Conservation (phyloP, 2,329 filamentous ascomycete genomes). For the Chrysoporthe austroafricana region DNA sequence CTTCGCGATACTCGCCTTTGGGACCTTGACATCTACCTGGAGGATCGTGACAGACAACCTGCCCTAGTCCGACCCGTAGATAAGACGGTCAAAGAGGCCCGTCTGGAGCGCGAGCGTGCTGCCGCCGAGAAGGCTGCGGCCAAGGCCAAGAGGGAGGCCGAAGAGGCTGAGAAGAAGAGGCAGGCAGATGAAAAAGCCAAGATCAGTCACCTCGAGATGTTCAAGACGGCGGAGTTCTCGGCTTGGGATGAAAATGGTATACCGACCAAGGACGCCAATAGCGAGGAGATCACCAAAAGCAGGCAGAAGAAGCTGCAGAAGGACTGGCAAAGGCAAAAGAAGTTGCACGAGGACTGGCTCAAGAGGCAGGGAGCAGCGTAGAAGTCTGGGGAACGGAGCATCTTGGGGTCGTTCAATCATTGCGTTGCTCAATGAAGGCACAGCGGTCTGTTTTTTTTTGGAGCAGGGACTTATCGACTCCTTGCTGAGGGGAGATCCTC, state of each 20-base stretch:
- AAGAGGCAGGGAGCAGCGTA: constrained; percentile 24
- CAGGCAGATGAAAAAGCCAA: constrained; percentile 45
- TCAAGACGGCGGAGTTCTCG: constrained; percentile 49
- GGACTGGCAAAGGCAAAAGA: constrained; percentile 74
- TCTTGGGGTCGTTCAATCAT: background rate
- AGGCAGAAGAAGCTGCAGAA: constrained; percentile 69
- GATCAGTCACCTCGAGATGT: constrained; percentile 38
- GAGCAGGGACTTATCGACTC: background rate
- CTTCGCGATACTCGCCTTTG: constrained; percentile 69
- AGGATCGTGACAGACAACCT: constrained; percentile 62
- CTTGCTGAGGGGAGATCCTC: background rate
- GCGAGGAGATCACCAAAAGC: constrained; percentile 68
- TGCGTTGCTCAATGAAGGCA: background rate
- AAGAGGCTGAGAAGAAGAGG: constrained; percentile 43
- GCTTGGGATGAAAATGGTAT: constrained; percentile 70
- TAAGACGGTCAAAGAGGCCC: constrained; percentile 56
- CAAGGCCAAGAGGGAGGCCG: constrained; percentile 38
- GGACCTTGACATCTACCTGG: constrained; percentile 70
- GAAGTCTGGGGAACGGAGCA: background rate
- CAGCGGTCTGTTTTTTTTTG: background rate
- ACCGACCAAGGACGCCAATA: constrained; percentile 63
- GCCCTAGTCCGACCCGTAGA: constrained; percentile 69
- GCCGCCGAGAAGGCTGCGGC: constrained; percentile 54
- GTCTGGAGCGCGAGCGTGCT: constrained; percentile 56
- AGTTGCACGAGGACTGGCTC: constrained; percentile 60